Conservation (phyloP, 2,329 filamentous ascomycete genomes). For the Xylariaceae sp. region DNA sequence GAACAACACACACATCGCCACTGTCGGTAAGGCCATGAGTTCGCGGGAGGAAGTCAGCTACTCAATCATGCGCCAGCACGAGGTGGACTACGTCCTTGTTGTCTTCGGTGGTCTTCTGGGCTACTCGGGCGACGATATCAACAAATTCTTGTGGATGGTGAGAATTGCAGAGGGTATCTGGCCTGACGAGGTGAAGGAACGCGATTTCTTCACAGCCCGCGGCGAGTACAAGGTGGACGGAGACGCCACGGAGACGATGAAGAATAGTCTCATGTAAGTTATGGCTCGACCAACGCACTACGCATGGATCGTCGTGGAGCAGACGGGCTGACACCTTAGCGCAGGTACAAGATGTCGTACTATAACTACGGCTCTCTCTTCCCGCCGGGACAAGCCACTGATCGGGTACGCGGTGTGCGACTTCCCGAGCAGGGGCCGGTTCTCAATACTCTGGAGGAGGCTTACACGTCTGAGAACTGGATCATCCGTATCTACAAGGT, state of each 20-base stretch:
- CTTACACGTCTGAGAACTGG: constrained; percentile 99
- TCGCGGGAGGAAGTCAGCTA: constrained; percentile 97
- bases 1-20: constrained; percentile 99
- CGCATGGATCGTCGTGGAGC: not conserved
- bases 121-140: constrained; percentile 98
- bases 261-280: constrained; percentile 95
- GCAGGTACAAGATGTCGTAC: constrained; percentile 99
- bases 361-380: constrained; percentile 95
- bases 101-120: constrained; percentile 95
- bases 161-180: constrained; percentile 98
- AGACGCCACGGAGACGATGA: constrained; percentile 94
- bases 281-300: not conserved
- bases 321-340: constrained; percentile 23
- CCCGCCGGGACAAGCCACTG: constrained; percentile 82
- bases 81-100: constrained; percentile 97
- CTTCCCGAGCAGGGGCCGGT: constrained; percentile 82
- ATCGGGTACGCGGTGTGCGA: constrained; percentile 78
- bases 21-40: constrained; percentile 98
- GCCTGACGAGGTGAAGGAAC: constrained; percentile 98
- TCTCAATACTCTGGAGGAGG: constrained; percentile 88
- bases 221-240: constrained; percentile 95
- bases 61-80: constrained; percentile 95
- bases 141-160: constrained; percentile 99
- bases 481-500: constrained; percentile 99
- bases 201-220: constrained; percentile 87